These are phyloP conservation scores for Cytospora piceae DNA, from an alignment of 2,329 filamentous ascomycete genomes.

Conservation along the genomic window DNA sequence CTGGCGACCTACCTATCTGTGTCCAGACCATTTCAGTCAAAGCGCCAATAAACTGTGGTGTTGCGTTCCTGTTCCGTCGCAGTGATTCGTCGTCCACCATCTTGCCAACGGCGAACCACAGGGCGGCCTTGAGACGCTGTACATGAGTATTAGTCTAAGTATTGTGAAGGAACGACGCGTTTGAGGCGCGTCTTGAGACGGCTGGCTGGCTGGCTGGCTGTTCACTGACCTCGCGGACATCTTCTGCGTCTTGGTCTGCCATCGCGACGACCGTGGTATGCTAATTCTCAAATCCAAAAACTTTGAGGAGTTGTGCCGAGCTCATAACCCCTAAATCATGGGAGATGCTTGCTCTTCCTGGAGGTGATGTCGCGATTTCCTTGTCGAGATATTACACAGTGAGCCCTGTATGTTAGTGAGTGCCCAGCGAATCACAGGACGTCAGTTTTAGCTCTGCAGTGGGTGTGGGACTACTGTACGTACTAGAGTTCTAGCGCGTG, in stretches of 20 bases:
- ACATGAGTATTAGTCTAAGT: neutral
- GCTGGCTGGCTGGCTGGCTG: neutral
- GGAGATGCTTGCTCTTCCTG: neutral
- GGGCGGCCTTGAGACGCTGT: slow-evolving; percentile 79
- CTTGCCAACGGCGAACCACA: slow-evolving; percentile 83
- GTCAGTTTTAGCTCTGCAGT: neutral
- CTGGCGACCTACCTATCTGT: slow-evolving; percentile 70
- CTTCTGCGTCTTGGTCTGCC: slow-evolving; percentile 40
- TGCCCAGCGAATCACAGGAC: slow-evolving; percentile 8
- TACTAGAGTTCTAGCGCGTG: neutral
- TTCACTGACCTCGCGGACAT: slow-evolving; percentile 38
- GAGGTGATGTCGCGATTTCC: neutral
- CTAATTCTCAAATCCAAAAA: neutral
- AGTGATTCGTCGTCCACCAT: slow-evolving; percentile 86
- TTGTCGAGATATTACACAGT: neutral
- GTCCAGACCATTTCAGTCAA: slow-evolving; percentile 86
- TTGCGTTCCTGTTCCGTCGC: slow-evolving; percentile 77
- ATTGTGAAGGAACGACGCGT: slow-evolving; percentile 13
- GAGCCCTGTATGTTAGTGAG: slow-evolving; percentile 11
- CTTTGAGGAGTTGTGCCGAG: neutral
- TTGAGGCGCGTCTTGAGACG: neutral
- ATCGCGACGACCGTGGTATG: slow-evolving; percentile 29
- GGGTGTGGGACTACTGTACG: slow-evolving; percentile 3
- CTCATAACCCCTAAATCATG: neutral
- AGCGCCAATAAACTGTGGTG: slow-evolving; percentile 86